phyloP scores from a whole-genome alignment of 2,329 filamentous ascomycete genomes.

The Alternaria solani region DNA sequence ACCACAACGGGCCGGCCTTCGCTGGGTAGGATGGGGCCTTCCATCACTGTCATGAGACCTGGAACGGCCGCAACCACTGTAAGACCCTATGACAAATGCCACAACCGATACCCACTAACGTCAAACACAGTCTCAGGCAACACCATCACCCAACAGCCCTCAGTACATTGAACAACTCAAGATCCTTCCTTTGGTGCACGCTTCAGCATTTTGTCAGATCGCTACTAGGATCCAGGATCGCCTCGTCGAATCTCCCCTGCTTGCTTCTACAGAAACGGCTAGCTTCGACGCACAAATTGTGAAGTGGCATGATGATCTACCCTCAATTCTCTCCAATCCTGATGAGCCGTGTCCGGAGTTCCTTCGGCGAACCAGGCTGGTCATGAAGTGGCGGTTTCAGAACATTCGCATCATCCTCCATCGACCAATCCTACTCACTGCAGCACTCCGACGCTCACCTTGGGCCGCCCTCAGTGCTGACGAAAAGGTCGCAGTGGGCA shows the following conservation, averaged over 20 bases:
- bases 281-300: slow-evolving; percentile 73
- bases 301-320: slow-evolving; percentile 76
- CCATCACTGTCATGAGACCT: slow-evolving; percentile 50
- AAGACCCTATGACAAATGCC: slow-evolving; percentile 10
- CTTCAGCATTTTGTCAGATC: slow-evolving; percentile 81
- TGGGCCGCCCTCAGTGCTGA: slow-evolving; percentile 64
- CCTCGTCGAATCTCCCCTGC: slow-evolving; percentile 72
- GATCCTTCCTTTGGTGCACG: slow-evolving; percentile 76
- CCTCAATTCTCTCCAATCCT: slow-evolving; percentile 54
- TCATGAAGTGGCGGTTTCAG: slow-evolving; percentile 85
- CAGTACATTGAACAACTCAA: slow-evolving; percentile 64
- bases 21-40: slow-evolving; percentile 49
- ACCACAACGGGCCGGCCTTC: slow-evolving; percentile 55
- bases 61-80: slow-evolving; percentile 46
- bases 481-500: slow-evolving; percentile 72
- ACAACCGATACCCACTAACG: slow-evolving; percentile 9
- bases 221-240: slow-evolving; percentile 80
- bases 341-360: slow-evolving; percentile 73
- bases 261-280: slow-evolving; percentile 71
- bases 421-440: slow-evolving; percentile 73
- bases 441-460: slow-evolving; percentile 63
- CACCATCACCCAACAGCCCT: slow-evolving; percentile 45
- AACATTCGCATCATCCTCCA: slow-evolving; percentile 80
- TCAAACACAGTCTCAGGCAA: slow-evolving; percentile 19
- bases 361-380: slow-evolving; percentile 72